Evolutionary conservation across 345 rosid genomes (phyloP).

Genomic region (Eucalyptus sideroxylon): DNA sequence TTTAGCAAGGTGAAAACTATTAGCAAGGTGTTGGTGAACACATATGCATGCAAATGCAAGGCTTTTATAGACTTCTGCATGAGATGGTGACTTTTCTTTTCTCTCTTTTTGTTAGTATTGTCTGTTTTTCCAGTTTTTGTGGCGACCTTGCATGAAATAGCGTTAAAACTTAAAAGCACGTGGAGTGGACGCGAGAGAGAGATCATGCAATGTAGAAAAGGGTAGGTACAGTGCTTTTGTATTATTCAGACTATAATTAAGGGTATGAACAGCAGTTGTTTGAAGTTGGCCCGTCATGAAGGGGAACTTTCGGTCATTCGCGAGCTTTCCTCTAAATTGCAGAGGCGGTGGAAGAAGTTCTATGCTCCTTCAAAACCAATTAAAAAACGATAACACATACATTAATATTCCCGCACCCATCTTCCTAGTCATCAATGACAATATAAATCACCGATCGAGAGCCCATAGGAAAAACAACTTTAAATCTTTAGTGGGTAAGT

Average conservation of each 20-base stretch:
- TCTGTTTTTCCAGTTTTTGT: neutral
- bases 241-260: too few species aligned
- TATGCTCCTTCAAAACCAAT: neutral
- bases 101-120: neutral
- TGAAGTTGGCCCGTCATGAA: neutral
- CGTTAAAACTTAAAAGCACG: neutral
- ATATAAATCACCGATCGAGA: neutral
- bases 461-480: neutral
- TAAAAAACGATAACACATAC: neutral
- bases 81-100: neutral
- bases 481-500: neutral
- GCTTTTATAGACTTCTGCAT: neutral
- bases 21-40: neutral
- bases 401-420: neutral
- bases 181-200: neutral
- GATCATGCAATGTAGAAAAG: neutral
- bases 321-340: neutral
- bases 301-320: neutral
- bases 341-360: neutral
- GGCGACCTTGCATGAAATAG: neutral
- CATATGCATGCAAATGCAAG: neutral
- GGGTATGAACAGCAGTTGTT: neutral
- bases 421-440: neutral
- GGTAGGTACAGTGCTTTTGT: too few species aligned
- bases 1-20: neutral